phyloP scores from a whole-genome alignment of 202 grass and related monocot genomes.

The Brachypodium distachyon region DNA sequence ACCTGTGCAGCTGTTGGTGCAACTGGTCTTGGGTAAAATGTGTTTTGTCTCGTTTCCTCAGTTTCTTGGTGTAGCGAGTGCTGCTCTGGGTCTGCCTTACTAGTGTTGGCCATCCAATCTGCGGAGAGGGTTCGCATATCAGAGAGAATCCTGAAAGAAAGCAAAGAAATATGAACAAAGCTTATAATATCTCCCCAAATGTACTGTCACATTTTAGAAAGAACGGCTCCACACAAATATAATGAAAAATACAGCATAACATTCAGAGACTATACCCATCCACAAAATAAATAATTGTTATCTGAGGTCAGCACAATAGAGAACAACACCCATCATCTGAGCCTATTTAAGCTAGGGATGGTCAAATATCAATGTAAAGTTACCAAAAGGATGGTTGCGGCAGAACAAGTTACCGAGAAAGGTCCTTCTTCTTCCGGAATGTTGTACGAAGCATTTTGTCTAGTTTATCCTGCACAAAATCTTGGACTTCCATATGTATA shows the following conservation, averaged over 20 bases:
- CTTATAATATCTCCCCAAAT: slow-evolving; percentile 5
- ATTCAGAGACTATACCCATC: neutral
- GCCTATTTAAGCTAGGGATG: slow-evolving; percentile 5
- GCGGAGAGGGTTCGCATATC: slow-evolving; percentile 98
- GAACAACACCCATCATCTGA: neutral
- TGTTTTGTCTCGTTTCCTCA: slow-evolving; percentile 67
- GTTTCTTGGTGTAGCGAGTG: slow-evolving; percentile 69
- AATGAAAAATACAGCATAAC: neutral
- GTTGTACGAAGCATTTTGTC: slow-evolving; percentile 91
- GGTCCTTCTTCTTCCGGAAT: slow-evolving; percentile 95
- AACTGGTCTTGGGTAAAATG: slow-evolving; percentile 91
- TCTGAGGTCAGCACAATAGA: neutral
- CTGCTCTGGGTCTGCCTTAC: slow-evolving; percentile 70
- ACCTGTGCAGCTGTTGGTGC: slow-evolving; percentile 97
- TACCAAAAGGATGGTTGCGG: slow-evolving; percentile 14
- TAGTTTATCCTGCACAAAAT: slow-evolving; percentile 98
- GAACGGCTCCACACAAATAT: neutral
- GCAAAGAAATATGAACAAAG: slow-evolving; percentile 26
- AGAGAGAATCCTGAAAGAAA: slow-evolving; percentile 91
- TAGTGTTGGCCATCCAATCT: slow-evolving; percentile 98
- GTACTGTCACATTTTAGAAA: slow-evolving; percentile 10
- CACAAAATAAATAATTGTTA: neutral
- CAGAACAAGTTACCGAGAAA: slow-evolving; percentile 73
- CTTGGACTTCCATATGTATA: slow-evolving; percentile 98
- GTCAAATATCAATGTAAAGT: neutral